Evolutionary conservation across 108 stramenopile genomes (phyloP).

Genomic region (Parmales sp.): DNA sequence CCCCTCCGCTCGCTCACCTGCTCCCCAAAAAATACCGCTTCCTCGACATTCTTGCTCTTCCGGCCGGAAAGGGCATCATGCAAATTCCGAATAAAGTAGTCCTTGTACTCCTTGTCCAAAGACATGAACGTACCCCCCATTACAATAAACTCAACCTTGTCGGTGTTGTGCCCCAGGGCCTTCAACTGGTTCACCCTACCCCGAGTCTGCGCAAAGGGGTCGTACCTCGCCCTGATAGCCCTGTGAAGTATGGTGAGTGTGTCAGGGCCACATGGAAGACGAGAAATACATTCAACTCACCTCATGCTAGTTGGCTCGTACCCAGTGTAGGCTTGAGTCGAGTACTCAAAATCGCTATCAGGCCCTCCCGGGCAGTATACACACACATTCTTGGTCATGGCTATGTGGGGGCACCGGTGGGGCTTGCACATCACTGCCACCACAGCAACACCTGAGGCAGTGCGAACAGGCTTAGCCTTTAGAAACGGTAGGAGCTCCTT

Average conservation of each 20-base stretch:
- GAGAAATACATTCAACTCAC: no score
- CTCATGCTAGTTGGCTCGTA: constrained; percentile 91
- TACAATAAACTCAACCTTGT: constrained; percentile 93
- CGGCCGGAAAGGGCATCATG: constrained; percentile 89
- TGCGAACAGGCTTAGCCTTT: constrained; percentile 81
- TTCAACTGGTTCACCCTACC: constrained; percentile 74
- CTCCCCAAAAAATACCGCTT: constrained; percentile 77
- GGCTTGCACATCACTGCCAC: constrained; percentile 95
- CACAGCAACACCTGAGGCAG: constrained; percentile 84
- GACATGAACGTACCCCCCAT: constrained; percentile 93
- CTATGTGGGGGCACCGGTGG: constrained; percentile 91
- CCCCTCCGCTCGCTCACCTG: constrained; percentile 44
- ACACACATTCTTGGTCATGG: constrained; percentile 85
- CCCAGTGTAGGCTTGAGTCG: constrained; percentile 90
- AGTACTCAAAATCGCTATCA: constrained; percentile 90
- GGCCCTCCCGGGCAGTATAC: constrained; percentile 95
- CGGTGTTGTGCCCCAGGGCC: constrained; percentile 80
- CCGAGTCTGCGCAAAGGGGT: constrained; percentile 80
- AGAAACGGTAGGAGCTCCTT: constrained; percentile 66
- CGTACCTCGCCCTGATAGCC: constrained; percentile 86
- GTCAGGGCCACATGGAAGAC: no score
- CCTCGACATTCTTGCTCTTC: constrained; percentile 59
- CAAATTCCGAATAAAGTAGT: constrained; percentile 83
- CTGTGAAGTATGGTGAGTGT: no score
- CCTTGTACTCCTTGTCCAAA: constrained; percentile 78